phyloP scores from a whole-genome alignment of 2,329 filamentous ascomycete species.

The Fusarium anguioides region DNA sequence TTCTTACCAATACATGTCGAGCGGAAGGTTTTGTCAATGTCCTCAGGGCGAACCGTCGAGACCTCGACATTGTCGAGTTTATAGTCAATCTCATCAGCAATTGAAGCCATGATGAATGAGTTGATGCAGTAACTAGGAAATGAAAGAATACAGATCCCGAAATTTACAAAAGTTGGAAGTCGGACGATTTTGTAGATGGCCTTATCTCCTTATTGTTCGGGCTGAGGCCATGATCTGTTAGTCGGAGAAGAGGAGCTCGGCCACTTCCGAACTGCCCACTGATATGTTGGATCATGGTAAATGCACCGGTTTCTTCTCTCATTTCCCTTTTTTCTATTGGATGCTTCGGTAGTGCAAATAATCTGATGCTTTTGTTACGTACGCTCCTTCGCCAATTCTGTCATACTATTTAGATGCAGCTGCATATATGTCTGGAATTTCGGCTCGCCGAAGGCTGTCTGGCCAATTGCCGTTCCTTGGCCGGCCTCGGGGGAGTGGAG shows the following conservation, averaged over 20 bases:
- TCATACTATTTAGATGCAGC: background rate
- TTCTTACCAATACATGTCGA: slow-evolving; percentile 69
- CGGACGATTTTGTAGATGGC: background rate
- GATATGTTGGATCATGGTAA: slow-evolving; percentile 22
- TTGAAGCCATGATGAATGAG: slow-evolving; percentile 48
- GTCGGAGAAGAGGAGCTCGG: slow-evolving; percentile 44
- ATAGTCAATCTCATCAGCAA: slow-evolving; percentile 63
- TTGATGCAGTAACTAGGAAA: background rate
- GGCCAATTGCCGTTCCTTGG: background rate
- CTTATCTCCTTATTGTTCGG: slow-evolving; percentile 37
- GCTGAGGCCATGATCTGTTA: slow-evolving; percentile 15
- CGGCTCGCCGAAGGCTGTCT: slow-evolving; percentile 8
- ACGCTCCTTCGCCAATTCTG: background rate
- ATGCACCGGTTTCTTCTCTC: slow-evolving; percentile 3
- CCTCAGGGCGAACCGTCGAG: slow-evolving; percentile 60
- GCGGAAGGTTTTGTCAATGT: slow-evolving; percentile 71
- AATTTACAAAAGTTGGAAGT: background rate
- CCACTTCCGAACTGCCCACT: slow-evolving; percentile 46
- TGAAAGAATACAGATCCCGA: background rate
- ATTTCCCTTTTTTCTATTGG: slow-evolving; percentile 18
- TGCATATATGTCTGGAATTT: slow-evolving; percentile 6
- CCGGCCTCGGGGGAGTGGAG: slow-evolving; percentile 36
- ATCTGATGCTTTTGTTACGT: slow-evolving; percentile 8
- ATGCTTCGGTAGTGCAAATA: slow-evolving; percentile 17
- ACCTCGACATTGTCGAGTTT: slow-evolving; percentile 65